Evolutionary conservation across 352 stramenopile species (phyloP), one percentile per base, ranked within the genome.

Genomic region (Phytophthora aleatoria): DNA sequence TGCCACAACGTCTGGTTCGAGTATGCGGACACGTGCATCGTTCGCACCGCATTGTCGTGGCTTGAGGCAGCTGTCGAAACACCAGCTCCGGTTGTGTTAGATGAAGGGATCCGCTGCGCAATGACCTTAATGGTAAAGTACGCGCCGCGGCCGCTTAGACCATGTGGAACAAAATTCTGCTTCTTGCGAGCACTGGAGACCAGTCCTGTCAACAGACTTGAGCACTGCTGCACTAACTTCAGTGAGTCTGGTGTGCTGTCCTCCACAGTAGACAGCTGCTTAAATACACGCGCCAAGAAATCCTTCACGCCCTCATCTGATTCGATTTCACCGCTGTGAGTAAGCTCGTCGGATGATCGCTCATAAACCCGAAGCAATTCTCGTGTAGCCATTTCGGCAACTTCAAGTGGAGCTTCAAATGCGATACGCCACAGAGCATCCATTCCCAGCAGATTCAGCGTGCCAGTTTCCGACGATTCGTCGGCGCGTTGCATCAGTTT

Each of bases 321-420:
- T 35, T 71, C 57, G 47, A 36, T 64, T 38, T 65, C 50, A 47
- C 27, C 39, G 1, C 36, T 39, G 12, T 57, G 16, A 5, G 26
- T 51, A 39, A 66, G 50, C 13, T 73, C 74, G 5, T 77, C 66
- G 7, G 71, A 83, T 7, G 85, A 85, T 15, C 79, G 76, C 35
- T 88, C 80, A 68, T 96, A 96, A 20, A 94, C 86, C 28, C 85
- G 79, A 52, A 96, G 71, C 16, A 96, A 58, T 57, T 96, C 86
- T 11, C 79, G 71, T 6, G 86, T 92, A 59, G 85, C 88, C 41
- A 90, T 77, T 67, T 92, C 81, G 0, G 88, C 86, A 2, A 96
- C 88, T 61, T 87, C 74, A 28, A 91, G 72, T 20, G 83, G 80
- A 28, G 86, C 81, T 67, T 93, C 81, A 55, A 96, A 93, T 11